Evolutionary conservation across 106 monocot genomes (phyloP), one percentile per base, ranked within the genome.

Genomic region (Acorus gramineus): DNA sequence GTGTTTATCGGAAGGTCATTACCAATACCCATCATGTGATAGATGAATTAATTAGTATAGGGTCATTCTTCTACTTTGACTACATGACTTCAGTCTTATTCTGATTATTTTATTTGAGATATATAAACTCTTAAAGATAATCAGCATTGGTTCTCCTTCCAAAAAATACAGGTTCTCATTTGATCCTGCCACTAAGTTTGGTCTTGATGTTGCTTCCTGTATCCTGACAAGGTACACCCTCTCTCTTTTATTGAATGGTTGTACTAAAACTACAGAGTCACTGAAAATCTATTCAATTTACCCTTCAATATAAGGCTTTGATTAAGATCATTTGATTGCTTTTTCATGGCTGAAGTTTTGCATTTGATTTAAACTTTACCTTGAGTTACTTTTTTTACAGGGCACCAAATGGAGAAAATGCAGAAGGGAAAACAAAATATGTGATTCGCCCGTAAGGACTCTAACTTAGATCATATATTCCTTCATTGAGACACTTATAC

Each of bases 171-270:
- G 95, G 81, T 95, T 95, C 68, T 60, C 84, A 62, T 90, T 95
- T 87, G 90, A 95, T 77, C 82, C 79, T 63, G 59, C 79, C 9
- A 69, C 74, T 46, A 87, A 90, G 56, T 64, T 95, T 61, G 95
- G 95, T 42, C 90, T 95, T 55, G 78, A 95, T 80, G 76, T 95
- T 80, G 90, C 95, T 69, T 95, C 95, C 56, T 95, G 95, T 71
- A 81, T 95, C 67, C 10, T 95, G 14, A 95, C 95, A 53, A 90
- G 94, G 94, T 95, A 95, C 66, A 58, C 7, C 60, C 7, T 50
- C 46, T 53, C 53, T n/a, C 11, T 9, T 47, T 10, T 55, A 4
- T 52, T 6, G 54, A 8, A 62, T 62, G 45, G 4, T 70, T 59
- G 14, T 59, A 48, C 43, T 14, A 28, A 28, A 28, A 28, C 28